These are phyloP conservation scores for Pseudocercospora eumusae DNA, from an alignment of 2,329 filamentous ascomycete genomes.

Conservation along the genomic window DNA sequence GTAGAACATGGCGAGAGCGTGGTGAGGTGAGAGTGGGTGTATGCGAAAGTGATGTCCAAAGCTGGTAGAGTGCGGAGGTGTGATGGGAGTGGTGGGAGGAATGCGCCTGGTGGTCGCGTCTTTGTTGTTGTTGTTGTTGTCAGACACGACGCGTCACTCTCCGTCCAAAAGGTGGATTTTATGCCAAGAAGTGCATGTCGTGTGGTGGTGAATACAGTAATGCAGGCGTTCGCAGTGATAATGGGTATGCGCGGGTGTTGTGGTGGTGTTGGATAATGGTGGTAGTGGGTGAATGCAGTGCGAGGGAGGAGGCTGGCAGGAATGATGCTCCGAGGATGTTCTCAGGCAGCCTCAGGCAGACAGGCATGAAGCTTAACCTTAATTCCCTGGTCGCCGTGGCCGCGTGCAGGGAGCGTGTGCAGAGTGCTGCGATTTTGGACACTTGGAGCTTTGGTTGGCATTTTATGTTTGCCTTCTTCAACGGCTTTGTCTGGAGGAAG, in stretches of 20 bases:
- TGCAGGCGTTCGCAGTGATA: background rate
- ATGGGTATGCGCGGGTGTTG: slow-evolving; percentile 8
- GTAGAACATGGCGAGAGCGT: slow-evolving; percentile 75
- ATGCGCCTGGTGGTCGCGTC: slow-evolving; percentile 11
- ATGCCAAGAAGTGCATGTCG: slow-evolving; percentile 18
- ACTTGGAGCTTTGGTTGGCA: no score
- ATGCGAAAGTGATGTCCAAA: background rate
- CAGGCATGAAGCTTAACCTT: background rate
- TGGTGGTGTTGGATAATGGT: slow-evolving; percentile 7
- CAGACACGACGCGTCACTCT: slow-evolving; percentile 5
- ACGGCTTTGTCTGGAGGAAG: background rate
- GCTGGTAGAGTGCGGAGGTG: slow-evolving; percentile 20
- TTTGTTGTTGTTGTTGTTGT: slow-evolving; percentile 3
- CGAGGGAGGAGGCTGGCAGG: background rate
- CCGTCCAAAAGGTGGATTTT: slow-evolving; percentile 2
- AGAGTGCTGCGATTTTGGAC: background rate
- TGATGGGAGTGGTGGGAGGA: background rate
- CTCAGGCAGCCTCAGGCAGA: background rate
- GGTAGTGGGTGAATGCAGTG: background rate
- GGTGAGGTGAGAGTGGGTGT: background rate
- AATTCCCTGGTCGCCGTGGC: background rate
- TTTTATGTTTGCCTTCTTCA: no score
- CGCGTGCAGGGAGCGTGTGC: background rate
- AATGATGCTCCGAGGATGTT: background rate
- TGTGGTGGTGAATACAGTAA: slow-evolving; percentile 2